Conservation (phyloP, 2,329 filamentous ascomycete species). For the Colletotrichum lupini region DNA sequence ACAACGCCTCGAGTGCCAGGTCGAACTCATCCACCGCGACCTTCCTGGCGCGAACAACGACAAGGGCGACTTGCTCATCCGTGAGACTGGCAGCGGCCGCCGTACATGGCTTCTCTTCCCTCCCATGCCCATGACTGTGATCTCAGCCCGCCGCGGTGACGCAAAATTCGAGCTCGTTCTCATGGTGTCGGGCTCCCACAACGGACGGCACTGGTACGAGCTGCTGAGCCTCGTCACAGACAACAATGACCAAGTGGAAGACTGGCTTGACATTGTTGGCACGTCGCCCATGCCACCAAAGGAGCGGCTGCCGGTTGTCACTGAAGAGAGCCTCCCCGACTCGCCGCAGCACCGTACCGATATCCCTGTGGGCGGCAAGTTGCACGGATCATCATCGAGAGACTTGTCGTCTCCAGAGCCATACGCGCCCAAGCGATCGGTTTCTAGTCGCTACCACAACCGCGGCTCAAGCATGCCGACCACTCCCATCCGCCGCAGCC, state of each 20-base stretch:
- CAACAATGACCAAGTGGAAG: constrained; percentile 79
- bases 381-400: constrained; percentile 11
- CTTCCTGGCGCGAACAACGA: constrained; percentile 74
- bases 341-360: constrained; percentile 27
- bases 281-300: constrained; percentile 60
- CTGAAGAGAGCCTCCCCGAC: constrained; percentile 39
- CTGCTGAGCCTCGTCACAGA: constrained; percentile 81
- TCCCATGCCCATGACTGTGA: constrained; percentile 77
- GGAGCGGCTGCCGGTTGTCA: constrained; percentile 47
- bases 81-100: constrained; percentile 82
- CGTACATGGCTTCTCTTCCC: constrained; percentile 88
- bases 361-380: constrained; percentile 33
- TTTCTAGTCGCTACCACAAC: constrained; percentile 50
- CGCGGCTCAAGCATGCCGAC: constrained; percentile 43
- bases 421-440: constrained; percentile 44
- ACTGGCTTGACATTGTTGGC: constrained; percentile 88
- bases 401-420: constrained; percentile 38
- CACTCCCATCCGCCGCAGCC: constrained; percentile 40
- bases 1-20: constrained; percentile 87
- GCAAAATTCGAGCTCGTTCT: constrained; percentile 78
- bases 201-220: constrained; percentile 82
- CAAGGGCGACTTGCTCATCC: constrained; percentile 88
- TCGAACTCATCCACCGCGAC: constrained; percentile 89
- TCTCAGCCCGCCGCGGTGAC: constrained; percentile 85
- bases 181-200: constrained; percentile 82